Conservation (phyloP, 2,329 filamentous ascomycete species). For the Aureobasidium sp. region DNA sequence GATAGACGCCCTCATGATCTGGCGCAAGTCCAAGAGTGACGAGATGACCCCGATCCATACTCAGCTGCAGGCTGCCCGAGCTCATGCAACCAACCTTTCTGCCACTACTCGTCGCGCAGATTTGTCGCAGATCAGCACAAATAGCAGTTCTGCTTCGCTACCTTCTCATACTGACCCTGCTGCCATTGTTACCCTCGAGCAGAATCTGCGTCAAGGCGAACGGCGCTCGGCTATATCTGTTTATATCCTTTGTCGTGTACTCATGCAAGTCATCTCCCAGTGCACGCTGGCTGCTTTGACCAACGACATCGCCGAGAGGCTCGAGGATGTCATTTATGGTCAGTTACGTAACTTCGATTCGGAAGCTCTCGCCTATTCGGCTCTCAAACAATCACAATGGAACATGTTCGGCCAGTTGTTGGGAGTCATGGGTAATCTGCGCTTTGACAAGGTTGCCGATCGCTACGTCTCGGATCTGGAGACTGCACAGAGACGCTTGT, state of each 20-base stretch:
- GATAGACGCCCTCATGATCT: slow-evolving; percentile 96
- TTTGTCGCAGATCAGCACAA: slow-evolving; percentile 13
- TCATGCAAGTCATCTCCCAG: slow-evolving; percentile 90
- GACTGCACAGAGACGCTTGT: slow-evolving; percentile 65
- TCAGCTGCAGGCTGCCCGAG: slow-evolving; percentile 19
- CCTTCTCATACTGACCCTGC: slow-evolving; percentile 10
- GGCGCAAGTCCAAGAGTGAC: slow-evolving; percentile 94
- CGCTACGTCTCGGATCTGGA: slow-evolving; percentile 78
- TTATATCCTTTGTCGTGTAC: slow-evolving; percentile 85
- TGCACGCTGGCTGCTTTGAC: slow-evolving; percentile 77
- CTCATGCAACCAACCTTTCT: neutral
- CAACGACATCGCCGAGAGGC: slow-evolving; percentile 82
- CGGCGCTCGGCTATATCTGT: slow-evolving; percentile 89
- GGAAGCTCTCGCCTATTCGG: slow-evolving; percentile 67
- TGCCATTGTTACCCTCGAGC: slow-evolving; percentile 22
- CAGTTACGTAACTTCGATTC: slow-evolving; percentile 84
- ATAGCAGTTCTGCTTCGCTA: slow-evolving; percentile 14
- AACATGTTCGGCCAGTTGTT: slow-evolving; percentile 85
- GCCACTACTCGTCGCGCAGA: slow-evolving; percentile 14
- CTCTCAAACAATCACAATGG: slow-evolving; percentile 89
- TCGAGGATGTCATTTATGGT: slow-evolving; percentile 94
- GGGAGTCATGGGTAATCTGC: slow-evolving; percentile 91
- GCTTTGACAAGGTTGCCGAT: slow-evolving; percentile 74
- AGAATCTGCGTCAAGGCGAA: slow-evolving; percentile 43
- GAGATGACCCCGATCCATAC: slow-evolving; percentile 46